Evolutionary conservation across 345 rosid genomes (phyloP), one percentile per base, ranked within the genome.

Genomic region (Boechera stricta): DNA sequence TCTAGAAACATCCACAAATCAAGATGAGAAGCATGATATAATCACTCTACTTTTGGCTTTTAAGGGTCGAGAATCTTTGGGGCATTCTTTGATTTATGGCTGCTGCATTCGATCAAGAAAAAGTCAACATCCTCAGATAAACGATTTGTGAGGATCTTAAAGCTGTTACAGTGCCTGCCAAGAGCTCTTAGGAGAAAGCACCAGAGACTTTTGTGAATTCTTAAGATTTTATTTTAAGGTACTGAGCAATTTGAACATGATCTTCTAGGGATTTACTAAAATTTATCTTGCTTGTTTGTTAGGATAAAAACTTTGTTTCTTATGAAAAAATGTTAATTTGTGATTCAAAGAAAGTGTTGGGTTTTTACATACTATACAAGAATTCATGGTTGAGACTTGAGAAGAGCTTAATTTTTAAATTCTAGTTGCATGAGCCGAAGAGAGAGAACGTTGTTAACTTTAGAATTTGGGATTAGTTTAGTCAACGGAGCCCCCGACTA

Each of bases 1-100:
- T 83, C 90, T 13, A 86, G 99, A 81, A 80, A 80, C 61, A 81
- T 85, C 51, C 87, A 91, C 61, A 89, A 88, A 76, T 82, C 97
- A 29, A 67, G 78, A 79, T 73, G 75, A 73, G 29, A 47, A 62
- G 44, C 11, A 45, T 21, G 12, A 33, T 60, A 16, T 24, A 58
- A 62, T 39, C 44, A 31, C 35, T 77, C 13, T 66, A 47, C 76
- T 56, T 71, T 70, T 60, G 49, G 69, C 68, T 44, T 45, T 26
- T 5, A 57, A 38, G 38, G 36, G 38, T 47, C 31, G 67, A 56
- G 72, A 65, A 67, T 64, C 60, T 38, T 42, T 61, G 51, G 9
- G 31, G 69, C 60, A 71, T 71, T 70, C 51, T 4, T 42, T 69
- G 56, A 31, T 28, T 16, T 2, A 57, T 21, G 42, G 41, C 64